Conservation (phyloP, 441 rosid genomes). For the Manihot esculenta region DNA sequence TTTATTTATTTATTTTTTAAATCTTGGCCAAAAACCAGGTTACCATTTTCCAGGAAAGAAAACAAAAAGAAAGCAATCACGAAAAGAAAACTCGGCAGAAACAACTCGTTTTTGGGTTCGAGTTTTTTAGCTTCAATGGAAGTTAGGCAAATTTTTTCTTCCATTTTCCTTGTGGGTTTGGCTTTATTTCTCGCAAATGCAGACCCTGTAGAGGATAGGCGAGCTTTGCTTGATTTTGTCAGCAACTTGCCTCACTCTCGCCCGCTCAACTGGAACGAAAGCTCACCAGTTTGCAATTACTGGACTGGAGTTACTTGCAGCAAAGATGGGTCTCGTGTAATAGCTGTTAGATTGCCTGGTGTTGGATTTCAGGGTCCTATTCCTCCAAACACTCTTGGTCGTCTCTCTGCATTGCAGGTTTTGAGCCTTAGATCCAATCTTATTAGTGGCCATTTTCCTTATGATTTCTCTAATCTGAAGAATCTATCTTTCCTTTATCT, state of each 20-base stretch:
- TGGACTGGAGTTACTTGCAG: slow-evolving; percentile 87
- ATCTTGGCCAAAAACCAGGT: slow-evolving; percentile 22
- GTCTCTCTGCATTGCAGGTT: slow-evolving; percentile 62
- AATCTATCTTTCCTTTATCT: slow-evolving; percentile 73
- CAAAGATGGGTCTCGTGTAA: slow-evolving; percentile 56
- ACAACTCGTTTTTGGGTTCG: slow-evolving; percentile 56
- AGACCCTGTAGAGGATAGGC: slow-evolving; percentile 72
- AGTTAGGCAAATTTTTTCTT: slow-evolving; percentile 36
- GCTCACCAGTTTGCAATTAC: slow-evolving; percentile 53
- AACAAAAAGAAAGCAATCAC: neutral
- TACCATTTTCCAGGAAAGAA: slow-evolving; percentile 15
- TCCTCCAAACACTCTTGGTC: slow-evolving; percentile 78
- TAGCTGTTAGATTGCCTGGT: slow-evolving; percentile 78
- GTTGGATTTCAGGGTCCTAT: slow-evolving; percentile 77
- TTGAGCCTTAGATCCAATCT: slow-evolving; percentile 87
- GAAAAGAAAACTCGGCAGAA: slow-evolving; percentile 27
- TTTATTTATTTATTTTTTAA: slow-evolving; percentile 14
- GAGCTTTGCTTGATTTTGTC: slow-evolving; percentile 78
- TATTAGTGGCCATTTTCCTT: slow-evolving; percentile 64
- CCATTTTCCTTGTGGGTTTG: slow-evolving; percentile 38
- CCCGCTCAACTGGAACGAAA: slow-evolving; percentile 74
- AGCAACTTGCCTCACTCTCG: slow-evolving; percentile 62
- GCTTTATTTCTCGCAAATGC: slow-evolving; percentile 39
- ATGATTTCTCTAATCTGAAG: slow-evolving; percentile 56
- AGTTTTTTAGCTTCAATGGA: slow-evolving; percentile 37